A percentile compares a stretch with the other conserved stretches of the same genome.
Evolutionary conservation across 1,284 basidiomycete genomes (phyloP).

Genomic region (Pisolithus thermaeus): DNA sequence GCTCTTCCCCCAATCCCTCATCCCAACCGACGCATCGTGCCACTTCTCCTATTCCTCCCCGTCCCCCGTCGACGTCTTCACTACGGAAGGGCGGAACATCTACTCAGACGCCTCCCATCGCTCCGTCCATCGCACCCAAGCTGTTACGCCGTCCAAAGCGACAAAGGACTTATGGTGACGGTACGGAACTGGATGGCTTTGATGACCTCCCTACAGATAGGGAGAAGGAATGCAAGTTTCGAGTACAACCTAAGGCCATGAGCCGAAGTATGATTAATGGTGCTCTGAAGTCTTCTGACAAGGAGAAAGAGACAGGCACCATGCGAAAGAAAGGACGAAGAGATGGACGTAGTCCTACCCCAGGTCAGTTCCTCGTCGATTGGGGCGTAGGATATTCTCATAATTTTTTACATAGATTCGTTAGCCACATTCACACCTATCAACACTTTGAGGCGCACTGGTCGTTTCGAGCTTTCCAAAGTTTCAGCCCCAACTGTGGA

Average conservation of each 20-base stretch:
- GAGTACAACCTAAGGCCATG: conserved; percentile 61
- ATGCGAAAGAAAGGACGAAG: conserved; percentile 48
- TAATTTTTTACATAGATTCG: conserved; percentile 14
- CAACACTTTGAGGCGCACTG: conserved; percentile 38
- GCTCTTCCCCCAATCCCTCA: conserved; percentile 27
- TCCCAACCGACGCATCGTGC: conserved; percentile 34
- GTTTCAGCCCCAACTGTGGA: conserved; percentile 32
- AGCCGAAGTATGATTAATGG: conserved; percentile 51
- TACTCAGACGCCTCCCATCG: conserved; percentile 26
- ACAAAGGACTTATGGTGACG: conserved; percentile 77
- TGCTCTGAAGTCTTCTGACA: conserved; percentile 34
- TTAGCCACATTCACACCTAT: conserved; percentile 25
- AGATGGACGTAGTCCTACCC: conserved; percentile 28
- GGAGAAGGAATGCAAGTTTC: conserved; percentile 69
- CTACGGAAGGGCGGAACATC: conserved; percentile 30
- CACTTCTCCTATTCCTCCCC: conserved; percentile 52
- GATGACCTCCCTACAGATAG: conserved; percentile 87
- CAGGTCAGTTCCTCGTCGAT: conserved; percentile 33
- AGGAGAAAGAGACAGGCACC: conserved; percentile 42
- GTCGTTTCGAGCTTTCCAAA: conserved; percentile 39
- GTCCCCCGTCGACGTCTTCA: conserved; percentile 44
- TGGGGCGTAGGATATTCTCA: conserved; percentile 2
- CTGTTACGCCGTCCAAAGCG: conserved; percentile 72
- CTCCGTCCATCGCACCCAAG: conserved; percentile 50
- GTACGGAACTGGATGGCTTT: conserved; percentile 86